phyloP scores from a whole-genome alignment of 2,329 filamentous ascomycete genomes.

The Phyllosticta citribraziliensis region DNA sequence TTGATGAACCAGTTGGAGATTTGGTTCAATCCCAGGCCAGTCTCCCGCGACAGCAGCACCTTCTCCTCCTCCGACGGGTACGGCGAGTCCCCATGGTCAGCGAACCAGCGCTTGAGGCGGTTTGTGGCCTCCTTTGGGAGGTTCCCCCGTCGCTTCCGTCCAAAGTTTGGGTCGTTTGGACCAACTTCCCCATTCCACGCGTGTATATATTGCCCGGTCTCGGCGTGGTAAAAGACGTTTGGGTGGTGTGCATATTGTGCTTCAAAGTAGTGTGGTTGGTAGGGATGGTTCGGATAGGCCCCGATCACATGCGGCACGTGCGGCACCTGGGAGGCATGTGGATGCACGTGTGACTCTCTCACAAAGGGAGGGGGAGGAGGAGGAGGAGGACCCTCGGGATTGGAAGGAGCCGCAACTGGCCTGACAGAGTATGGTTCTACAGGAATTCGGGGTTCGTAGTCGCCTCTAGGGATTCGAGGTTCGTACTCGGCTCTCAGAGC shows the following conservation, averaged over 20 bases:
- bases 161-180: not conserved
- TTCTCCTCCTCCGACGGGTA: constrained; percentile 83
- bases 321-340: not conserved
- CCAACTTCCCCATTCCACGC: not conserved
- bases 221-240: not conserved
- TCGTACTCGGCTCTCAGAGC: not conserved
- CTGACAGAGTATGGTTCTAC: not conserved
- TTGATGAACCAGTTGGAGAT: constrained; percentile 81
- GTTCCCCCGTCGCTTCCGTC: constrained; percentile 51
- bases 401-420: not conserved
- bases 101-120: constrained; percentile 70
- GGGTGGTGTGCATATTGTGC: not conserved
- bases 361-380: too few relatives aligned
- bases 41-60: constrained; percentile 39
- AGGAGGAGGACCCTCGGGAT: not conserved
- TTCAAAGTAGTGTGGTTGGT: not conserved
- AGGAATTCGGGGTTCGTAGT: constrained; percentile 1
- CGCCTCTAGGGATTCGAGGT: not conserved
- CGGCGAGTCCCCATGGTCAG: constrained; percentile 64
- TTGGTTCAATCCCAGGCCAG: constrained; percentile 19
- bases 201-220: not conserved
- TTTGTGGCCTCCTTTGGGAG: constrained; percentile 85
- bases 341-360: not conserved
- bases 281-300: not conserved
- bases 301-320: not conserved